phyloP scores from a whole-genome alignment of 768 basidiomycete species.

The Rhodotorula babjevae region DNA sequence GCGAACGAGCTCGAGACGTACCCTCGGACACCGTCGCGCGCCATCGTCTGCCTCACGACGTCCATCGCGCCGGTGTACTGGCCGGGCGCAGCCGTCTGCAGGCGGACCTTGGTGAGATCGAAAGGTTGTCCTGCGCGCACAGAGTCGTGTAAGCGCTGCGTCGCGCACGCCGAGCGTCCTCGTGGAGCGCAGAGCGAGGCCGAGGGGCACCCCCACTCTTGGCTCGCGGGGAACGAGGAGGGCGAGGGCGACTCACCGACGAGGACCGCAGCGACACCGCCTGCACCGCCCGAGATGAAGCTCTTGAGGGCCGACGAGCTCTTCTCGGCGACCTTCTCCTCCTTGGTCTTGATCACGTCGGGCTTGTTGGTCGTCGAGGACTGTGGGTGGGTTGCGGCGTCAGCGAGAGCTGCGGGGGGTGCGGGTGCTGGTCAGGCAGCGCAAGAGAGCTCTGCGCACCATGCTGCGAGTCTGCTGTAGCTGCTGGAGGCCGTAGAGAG shows the following conservation, averaged over 20 bases:
- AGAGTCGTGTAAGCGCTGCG: neutral
- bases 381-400: neutral
- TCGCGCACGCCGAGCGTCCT: neutral
- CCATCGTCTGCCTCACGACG: conserved; percentile 83
- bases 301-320: conserved; percentile 56
- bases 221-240: no score
- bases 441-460: neutral
- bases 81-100: conserved; percentile 87
- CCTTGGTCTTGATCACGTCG: conserved; percentile 16
- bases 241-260: conserved; percentile 65
- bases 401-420: no score
- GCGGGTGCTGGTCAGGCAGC: no score
- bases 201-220: neutral
- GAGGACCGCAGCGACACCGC: conserved; percentile 78
- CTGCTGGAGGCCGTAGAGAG: neutral
- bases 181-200: neutral
- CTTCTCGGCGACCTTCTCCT: conserved; percentile 30
- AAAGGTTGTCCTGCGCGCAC: conserved; percentile 77
- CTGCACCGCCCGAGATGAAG: conserved; percentile 89
- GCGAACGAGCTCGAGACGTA: conserved; percentile 45
- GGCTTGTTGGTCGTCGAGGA: conserved; percentile 1
- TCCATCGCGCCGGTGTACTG: conserved; percentile 87
- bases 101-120: conserved; percentile 89
- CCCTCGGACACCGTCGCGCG: conserved; percentile 87
- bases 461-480: neutral